Evolutionary conservation across 2,329 filamentous ascomycete species (phyloP).

Genomic region (Pseudogymnoascus sp.): DNA sequence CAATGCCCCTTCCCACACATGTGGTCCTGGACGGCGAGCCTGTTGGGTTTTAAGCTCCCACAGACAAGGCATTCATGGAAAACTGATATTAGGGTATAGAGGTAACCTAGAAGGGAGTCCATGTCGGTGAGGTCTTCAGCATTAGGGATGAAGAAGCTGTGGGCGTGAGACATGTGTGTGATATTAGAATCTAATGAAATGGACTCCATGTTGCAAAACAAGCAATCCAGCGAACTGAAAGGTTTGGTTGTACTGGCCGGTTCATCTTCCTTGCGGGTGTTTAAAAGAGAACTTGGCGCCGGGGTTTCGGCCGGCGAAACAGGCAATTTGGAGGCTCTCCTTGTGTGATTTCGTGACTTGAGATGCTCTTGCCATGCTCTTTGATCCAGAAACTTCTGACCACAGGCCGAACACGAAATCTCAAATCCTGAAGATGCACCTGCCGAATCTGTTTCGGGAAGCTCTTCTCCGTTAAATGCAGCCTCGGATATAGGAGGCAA

Average conservation of each 20-base stretch:
- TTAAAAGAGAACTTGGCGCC: not conserved
- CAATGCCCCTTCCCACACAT: constrained; percentile 43
- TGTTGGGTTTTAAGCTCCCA: constrained; percentile 34
- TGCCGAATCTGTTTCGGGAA: not conserved
- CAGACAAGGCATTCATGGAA: constrained; percentile 45
- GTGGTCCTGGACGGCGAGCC: constrained; percentile 41
- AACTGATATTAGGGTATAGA: constrained; percentile 38
- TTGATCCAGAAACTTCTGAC: not conserved
- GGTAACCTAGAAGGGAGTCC: constrained; percentile 38
- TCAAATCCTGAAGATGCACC: not conserved
- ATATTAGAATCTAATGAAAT: constrained; percentile 31
- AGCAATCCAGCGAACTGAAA: constrained; percentile 29
- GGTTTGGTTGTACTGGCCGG: not conserved
- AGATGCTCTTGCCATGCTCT: constrained; percentile 15
- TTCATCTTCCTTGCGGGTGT: not conserved
- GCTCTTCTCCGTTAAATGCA: not conserved
- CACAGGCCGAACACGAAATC: not conserved
- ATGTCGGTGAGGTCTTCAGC: constrained; percentile 36
- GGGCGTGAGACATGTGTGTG: constrained; percentile 39
- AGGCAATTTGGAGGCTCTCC: not conserved
- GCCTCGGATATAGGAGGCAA: not conserved
- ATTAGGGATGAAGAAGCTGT: constrained; percentile 38
- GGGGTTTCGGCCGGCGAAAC: not conserved
- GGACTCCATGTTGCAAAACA: constrained; percentile 34
- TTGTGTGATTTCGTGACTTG: constrained; percentile 14